Conservation (phyloP, 148 eudicot genomes). For the Nepenthes mirabilis region DNA sequence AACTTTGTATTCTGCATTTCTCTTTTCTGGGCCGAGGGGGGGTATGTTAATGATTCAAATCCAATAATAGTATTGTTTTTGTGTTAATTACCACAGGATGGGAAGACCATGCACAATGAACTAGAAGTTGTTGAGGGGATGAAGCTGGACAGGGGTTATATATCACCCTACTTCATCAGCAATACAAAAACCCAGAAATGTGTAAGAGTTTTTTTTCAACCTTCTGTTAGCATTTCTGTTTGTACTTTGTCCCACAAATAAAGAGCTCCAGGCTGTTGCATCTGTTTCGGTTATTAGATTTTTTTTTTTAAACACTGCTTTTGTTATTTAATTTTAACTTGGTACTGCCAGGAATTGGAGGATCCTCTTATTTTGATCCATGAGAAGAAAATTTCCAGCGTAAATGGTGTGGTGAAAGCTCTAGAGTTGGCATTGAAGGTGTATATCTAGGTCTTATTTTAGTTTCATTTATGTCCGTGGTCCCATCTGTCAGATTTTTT, state of each 20-base stretch:
- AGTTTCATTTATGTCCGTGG: background rate
- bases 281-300: background rate
- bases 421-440: slow-evolving; percentile 96
- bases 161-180: slow-evolving; percentile 50
- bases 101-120: slow-evolving; percentile 57
- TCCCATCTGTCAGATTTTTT: background rate
- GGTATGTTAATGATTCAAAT: too few species aligned
- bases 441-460: background rate
- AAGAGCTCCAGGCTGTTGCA: background rate
- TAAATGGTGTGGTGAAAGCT: slow-evolving; percentile 48
- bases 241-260: background rate
- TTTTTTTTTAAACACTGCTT: background rate
- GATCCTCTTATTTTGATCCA: slow-evolving; percentile 55
- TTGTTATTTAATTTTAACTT: background rate
- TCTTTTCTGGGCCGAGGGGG: too few species aligned
- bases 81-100: slow-evolving; percentile 33
- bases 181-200: slow-evolving; percentile 63
- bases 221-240: background rate
- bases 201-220: slow-evolving; percentile 4
- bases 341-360: slow-evolving; percentile 39
- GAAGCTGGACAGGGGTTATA: slow-evolving; percentile 53
- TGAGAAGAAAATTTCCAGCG: slow-evolving; percentile 58
- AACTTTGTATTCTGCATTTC: too few species aligned
- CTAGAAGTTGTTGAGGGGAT: slow-evolving; percentile 60
- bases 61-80: too few species aligned